Conservation (phyloP, 169 alveolate genomes). For the Plasmodium inui region DNA sequence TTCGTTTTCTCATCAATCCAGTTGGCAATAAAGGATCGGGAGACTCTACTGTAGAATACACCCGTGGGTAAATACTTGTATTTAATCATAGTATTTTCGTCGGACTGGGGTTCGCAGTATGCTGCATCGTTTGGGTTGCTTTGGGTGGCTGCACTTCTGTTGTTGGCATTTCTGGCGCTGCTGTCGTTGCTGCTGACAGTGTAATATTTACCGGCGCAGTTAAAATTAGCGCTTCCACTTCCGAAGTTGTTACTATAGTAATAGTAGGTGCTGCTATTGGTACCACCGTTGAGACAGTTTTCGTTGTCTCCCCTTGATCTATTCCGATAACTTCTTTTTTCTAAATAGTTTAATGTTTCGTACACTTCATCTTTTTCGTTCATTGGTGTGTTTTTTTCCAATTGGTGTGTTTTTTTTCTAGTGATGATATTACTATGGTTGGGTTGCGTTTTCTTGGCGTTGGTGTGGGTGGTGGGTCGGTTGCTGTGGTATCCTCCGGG, state of each 20-base stretch:
- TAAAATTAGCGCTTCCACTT: neutral
- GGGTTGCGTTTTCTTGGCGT: neutral
- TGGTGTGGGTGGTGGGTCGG: neutral
- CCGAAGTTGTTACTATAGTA: neutral
- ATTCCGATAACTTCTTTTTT: constrained; percentile 65
- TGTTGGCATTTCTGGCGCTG: neutral
- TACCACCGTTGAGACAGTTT: neutral
- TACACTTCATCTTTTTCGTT: constrained; percentile 22
- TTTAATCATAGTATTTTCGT: constrained; percentile 27
- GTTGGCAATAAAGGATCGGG: constrained; percentile 67
- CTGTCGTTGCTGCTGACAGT: neutral
- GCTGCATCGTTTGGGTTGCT: neutral
- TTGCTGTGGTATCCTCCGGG: neutral
- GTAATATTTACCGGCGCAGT: neutral
- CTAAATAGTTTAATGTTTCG: constrained; percentile 44
- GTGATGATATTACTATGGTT: neutral
- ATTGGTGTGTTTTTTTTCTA: neutral
- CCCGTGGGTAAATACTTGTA: constrained; percentile 71
- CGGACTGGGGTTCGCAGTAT: constrained; percentile 9
- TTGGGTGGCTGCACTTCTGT: neutral
- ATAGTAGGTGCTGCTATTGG: neutral
- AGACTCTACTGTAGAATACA: constrained; percentile 67
- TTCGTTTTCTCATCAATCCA: constrained; percentile 72
- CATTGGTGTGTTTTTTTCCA: constrained; percentile 11
- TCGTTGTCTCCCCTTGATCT: neutral